phyloP scores from a whole-genome alignment of 495 filamentous ascomycete species.

The Xylaria longipes region DNA sequence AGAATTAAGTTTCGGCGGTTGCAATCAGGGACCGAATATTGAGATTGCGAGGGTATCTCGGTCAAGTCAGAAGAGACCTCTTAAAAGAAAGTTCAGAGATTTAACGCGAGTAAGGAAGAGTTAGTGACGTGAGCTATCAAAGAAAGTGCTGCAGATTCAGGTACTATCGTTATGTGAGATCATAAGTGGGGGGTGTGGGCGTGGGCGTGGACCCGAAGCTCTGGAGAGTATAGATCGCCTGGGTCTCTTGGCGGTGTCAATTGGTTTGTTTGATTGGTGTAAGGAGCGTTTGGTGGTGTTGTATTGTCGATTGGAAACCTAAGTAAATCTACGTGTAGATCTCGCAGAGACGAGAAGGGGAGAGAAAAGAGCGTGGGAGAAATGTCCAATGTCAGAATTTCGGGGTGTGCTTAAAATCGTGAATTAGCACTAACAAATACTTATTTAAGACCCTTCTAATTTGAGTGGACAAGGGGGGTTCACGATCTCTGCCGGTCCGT shows the following conservation, averaged over 20 bases:
- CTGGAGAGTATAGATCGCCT: slow-evolving; percentile 27
- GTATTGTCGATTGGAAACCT: slow-evolving; percentile 2
- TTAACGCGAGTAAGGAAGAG: slow-evolving; percentile 7
- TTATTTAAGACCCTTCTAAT: not conserved
- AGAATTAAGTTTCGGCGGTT: slow-evolving; percentile 1
- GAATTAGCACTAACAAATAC: not conserved
- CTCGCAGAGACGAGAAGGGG: not conserved
- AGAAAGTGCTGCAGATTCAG: slow-evolving; percentile 7
- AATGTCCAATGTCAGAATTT: not conserved
- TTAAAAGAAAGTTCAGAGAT: slow-evolving; percentile 9
- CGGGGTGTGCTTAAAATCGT: not conserved
- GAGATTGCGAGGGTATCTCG: not conserved
- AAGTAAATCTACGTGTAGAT: not conserved
- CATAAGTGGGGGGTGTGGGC: slow-evolving; percentile 16
- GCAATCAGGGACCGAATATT: not conserved
- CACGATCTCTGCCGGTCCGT: slow-evolving; percentile 29
- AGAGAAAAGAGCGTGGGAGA: not conserved
- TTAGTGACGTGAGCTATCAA: slow-evolving; percentile 24
- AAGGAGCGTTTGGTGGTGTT: not conserved
- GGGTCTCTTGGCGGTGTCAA: slow-evolving; percentile 19
- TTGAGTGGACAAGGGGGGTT: slow-evolving; percentile 19
- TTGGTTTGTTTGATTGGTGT: slow-evolving; percentile 15
- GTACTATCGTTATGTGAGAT: slow-evolving; percentile 14
- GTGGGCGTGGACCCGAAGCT: slow-evolving; percentile 20
- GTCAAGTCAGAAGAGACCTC: not conserved